Evolutionary conservation across 345 rosid species (phyloP).

Genomic region (Salix arbutifolia): DNA sequence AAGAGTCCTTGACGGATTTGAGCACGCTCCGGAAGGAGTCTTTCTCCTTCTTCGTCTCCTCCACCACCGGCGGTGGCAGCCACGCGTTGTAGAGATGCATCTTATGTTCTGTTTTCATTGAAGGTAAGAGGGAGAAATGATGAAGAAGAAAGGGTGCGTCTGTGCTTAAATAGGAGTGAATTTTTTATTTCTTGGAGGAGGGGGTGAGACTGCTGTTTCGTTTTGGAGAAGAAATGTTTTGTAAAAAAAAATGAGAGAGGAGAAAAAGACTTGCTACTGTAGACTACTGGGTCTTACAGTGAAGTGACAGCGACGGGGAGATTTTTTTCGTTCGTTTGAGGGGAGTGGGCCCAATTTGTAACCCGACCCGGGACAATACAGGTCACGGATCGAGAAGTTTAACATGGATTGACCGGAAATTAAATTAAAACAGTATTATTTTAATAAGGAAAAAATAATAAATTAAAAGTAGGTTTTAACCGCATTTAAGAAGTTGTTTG

Average conservation of each 20-base stretch:
- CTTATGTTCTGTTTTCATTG: neutral
- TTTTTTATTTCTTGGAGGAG: neutral
- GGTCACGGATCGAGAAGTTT: no score
- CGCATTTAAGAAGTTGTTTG: no score
- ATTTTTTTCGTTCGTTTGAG: neutral
- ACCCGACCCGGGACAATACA: no score
- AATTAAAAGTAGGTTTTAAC: no score
- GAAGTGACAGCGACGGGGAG: neutral
- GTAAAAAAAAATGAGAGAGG: no score
- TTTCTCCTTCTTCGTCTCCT: slow-evolving; percentile 68
- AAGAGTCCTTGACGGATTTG: slow-evolving; percentile 50
- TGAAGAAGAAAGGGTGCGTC: neutral
- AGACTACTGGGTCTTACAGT: neutral
- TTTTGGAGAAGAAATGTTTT: neutral
- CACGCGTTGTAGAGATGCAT: slow-evolving; percentile 97
- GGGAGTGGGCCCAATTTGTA: neutral
- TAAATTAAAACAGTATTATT: no score
- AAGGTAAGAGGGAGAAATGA: neutral
- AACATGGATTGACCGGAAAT: no score
- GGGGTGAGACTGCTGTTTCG: neutral
- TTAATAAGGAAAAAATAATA: no score
- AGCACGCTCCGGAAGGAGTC: slow-evolving; percentile 75
- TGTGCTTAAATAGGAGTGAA: neutral
- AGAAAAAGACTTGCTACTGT: neutral
- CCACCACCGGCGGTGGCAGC: slow-evolving; percentile 94